Base-by-base conservation (phyloP, 2,329 filamentous ascomycete species). In the Macroventuria anomochaeta region DNA sequence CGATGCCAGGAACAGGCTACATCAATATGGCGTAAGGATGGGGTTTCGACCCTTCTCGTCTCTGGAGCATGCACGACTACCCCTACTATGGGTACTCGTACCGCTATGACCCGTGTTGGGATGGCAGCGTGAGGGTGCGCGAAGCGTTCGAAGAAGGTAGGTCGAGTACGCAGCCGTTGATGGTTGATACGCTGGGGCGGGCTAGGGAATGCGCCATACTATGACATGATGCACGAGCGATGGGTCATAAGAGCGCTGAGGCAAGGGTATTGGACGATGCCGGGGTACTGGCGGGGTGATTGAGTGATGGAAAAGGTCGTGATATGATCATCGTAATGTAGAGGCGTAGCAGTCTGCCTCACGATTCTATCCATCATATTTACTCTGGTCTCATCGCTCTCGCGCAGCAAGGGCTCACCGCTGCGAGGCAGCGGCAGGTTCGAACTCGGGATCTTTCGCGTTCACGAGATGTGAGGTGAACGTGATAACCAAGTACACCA, bases 401-500 rank as follows among this genome's bases (percentile, higher is more conserved):
- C 25, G 23, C 37, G 7, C 7, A 17, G 15, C 13, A n/a, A 40
- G 23, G 25, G 37, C n/a, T 8, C 5, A 25, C 23, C 37, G 37
- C 23, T 28, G 37, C n/a, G 7, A 28, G 11, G n/a, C 38, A 57
- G 61, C 28, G 23, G 23, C 5, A 25, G 23, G n/a, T n/a, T 59
- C 56, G 60, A 61, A 59, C 58, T 63, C 58, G 51, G 25, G 60
- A 61, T 58, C 58, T 61, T 61, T 61, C 58, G 56, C 60, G 60
- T 10, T 17, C 44, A 31, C 6, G 37, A 39, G 26, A 43, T 25
- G 40, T 43, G 40, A 33, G 40, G 29, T 18, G 28, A 43, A 33
- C 28, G 28, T 32, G 40, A 33, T 39, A 39, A 39, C 21, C n/a
- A 39, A 23, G 10, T 13, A 23, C 34, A 37, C 11, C 34, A 37